Evolutionary conservation across 495 filamentous ascomycete genomes (phyloP).

Genomic region (Hypoxylon trugodes): DNA sequence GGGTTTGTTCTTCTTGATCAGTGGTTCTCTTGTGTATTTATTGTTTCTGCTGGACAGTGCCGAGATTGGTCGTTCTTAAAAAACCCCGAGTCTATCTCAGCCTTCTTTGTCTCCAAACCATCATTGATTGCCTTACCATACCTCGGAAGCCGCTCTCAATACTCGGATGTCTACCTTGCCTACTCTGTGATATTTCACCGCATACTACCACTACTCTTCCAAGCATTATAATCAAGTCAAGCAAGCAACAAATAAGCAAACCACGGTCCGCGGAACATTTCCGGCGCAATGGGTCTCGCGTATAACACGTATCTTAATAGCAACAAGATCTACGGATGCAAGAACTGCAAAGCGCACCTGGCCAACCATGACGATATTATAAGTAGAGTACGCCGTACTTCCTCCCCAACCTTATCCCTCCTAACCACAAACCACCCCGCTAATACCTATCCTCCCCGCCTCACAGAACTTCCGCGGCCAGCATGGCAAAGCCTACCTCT

Average conservation of each 20-base stretch:
- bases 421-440: not conserved
- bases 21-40: not conserved
- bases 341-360: constrained; percentile 93
- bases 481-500: constrained; percentile 97
- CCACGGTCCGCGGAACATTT: constrained; percentile 2
- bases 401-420: not conserved
- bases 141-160: too few species aligned
- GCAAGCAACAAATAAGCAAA: not conserved
- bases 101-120: too few species aligned
- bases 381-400: constrained; percentile 72
- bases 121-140: too few species aligned
- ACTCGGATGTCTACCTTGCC: not conserved
- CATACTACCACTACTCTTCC: not conserved
- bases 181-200: not conserved
- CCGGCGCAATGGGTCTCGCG: constrained; percentile 80
- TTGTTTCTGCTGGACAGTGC: not conserved
- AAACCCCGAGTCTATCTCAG: too few species aligned
- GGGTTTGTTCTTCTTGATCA: too few species aligned
- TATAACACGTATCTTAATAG: constrained; percentile 97
- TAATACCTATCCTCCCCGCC: not conserved
- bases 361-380: constrained; percentile 96
- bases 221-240: not conserved
- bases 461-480: constrained; percentile 95
- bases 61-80: too few species aligned
- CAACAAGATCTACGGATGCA: constrained; percentile 93